Evolutionary conservation across 1,139 yeast species (phyloP).

Genomic region (Maudiozyma humilis): DNA sequence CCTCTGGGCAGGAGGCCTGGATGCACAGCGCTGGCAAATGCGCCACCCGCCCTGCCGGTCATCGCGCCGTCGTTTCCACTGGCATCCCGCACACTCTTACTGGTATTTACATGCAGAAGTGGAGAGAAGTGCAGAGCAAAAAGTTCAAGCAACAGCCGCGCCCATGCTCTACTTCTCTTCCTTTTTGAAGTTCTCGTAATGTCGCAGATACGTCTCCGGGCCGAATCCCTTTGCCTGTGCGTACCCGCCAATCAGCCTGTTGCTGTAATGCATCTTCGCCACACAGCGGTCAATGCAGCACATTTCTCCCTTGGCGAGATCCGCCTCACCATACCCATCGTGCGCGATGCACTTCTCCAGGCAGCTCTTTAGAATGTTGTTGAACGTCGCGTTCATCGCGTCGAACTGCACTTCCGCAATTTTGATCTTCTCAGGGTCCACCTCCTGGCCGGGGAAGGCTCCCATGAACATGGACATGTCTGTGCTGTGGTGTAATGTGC

Average conservation of each 20-base stretch:
- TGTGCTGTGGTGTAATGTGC: too few species aligned
- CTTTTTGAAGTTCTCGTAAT: constrained; percentile 17
- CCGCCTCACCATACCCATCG: constrained; percentile 69
- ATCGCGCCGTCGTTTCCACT: too few species aligned
- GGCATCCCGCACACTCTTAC: too few species aligned
- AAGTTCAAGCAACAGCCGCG: too few species aligned
- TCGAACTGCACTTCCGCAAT: constrained; percentile 70
- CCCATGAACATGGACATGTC: constrained; percentile 58
- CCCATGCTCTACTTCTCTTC: neutral
- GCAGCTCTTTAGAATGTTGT: constrained; percentile 50
- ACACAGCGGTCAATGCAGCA: constrained; percentile 75
- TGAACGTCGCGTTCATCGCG: constrained; percentile 63
- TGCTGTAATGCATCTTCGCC: constrained; percentile 60
- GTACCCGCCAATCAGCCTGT: constrained; percentile 50
- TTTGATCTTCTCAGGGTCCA: constrained; percentile 59
- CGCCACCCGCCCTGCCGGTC: too few species aligned
- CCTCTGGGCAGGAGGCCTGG: too few species aligned
- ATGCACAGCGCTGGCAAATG: too few species aligned
- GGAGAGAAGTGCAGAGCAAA: too few species aligned
- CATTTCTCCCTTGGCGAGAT: constrained; percentile 67
- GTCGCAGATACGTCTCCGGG: constrained; percentile 25
- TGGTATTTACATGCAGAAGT: too few species aligned
- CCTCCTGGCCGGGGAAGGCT: constrained; percentile 38
- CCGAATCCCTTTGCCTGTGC: constrained; percentile 31
- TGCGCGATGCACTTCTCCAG: constrained; percentile 62